phyloP scores from a whole-genome alignment of 1,284 basidiomycete species.

The Papiliotrema nemorosa region DNA sequence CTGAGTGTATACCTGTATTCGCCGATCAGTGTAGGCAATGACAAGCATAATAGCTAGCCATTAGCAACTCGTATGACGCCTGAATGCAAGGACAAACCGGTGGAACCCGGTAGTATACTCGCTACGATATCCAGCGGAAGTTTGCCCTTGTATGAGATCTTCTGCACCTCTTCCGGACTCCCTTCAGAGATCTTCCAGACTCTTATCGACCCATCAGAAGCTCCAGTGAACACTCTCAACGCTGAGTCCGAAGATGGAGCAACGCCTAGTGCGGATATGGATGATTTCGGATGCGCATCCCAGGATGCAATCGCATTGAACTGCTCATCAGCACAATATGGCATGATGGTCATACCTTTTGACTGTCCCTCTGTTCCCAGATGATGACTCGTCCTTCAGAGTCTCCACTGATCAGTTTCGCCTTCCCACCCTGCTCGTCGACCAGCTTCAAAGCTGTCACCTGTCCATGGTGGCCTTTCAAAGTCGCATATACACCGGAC shows the following conservation, averaged over 20 bases:
- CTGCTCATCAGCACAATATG: slow-evolving; percentile 48
- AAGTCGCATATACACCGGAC: slow-evolving; percentile 61
- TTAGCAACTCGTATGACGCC: not conserved
- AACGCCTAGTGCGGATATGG: slow-evolving; percentile 64
- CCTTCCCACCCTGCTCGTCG: slow-evolving; percentile 11
- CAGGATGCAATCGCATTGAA: slow-evolving; percentile 54
- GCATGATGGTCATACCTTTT: slow-evolving; percentile 10
- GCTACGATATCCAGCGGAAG: slow-evolving; percentile 71
- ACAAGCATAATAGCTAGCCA: slow-evolving; percentile 67
- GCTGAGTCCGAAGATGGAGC: slow-evolving; percentile 33
- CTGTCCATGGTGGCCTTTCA: slow-evolving; percentile 68
- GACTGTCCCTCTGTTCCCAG: slow-evolving; percentile 36
- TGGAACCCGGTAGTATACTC: slow-evolving; percentile 61
- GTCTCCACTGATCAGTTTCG: slow-evolving; percentile 64
- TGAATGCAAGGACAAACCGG: slow-evolving; percentile 54
- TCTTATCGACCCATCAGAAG: slow-evolving; percentile 72
- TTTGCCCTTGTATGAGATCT: slow-evolving; percentile 62
- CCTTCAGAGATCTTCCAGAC: slow-evolving; percentile 57
- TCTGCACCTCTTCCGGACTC: slow-evolving; percentile 51
- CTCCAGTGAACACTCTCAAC: slow-evolving; percentile 63
- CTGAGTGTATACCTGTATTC: slow-evolving; percentile 70
- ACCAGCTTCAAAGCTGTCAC: slow-evolving; percentile 73
- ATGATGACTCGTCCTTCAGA: slow-evolving; percentile 58
- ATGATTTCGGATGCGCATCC: slow-evolving; percentile 61
- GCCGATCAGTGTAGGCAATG: slow-evolving; percentile 69